Conservation (phyloP, 106 monocot species). For the Cymbidium sinense region DNA sequence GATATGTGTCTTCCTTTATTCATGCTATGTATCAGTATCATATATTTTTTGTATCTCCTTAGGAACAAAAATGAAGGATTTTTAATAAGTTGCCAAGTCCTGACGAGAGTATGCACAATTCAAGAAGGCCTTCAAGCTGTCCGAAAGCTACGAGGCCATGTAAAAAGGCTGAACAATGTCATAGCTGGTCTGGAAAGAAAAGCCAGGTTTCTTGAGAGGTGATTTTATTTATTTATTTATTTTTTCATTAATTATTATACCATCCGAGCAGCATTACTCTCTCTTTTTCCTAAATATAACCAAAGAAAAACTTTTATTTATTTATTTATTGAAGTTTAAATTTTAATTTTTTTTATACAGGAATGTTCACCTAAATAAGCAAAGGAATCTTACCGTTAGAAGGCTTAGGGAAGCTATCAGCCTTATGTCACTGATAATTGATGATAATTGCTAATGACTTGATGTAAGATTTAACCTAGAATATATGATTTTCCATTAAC, state of each 20-base stretch:
- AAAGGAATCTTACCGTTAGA: constrained; percentile 15
- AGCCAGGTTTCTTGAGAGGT: constrained; percentile 34
- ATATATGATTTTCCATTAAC: neutral
- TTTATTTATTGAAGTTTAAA: too few species aligned
- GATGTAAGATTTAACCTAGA: neutral
- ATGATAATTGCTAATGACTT: neutral
- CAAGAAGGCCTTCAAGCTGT: constrained; percentile 21
- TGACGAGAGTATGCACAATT: constrained; percentile 26
- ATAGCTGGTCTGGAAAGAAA: constrained; percentile 36
- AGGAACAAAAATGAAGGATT: constrained; percentile 60
- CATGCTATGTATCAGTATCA: neutral
- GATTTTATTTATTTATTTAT: neutral
- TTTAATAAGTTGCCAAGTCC: constrained; percentile 33
- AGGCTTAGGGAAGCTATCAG: constrained; percentile 11
- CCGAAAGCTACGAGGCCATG: constrained; percentile 11
- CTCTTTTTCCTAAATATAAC: too few species aligned
- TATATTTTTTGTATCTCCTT: neutral
- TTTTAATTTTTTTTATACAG: constrained; percentile 6
- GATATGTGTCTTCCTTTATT: neutral
- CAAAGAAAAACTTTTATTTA: too few species aligned
- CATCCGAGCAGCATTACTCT: too few species aligned
- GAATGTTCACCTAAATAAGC: constrained; percentile 14
- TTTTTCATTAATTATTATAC: neutral
- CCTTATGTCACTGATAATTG: constrained; percentile 17
- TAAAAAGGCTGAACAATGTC: constrained; percentile 19